phyloP scores from a whole-genome alignment of 2,329 filamentous ascomycete species.

The Akanthomyces lecanii region DNA sequence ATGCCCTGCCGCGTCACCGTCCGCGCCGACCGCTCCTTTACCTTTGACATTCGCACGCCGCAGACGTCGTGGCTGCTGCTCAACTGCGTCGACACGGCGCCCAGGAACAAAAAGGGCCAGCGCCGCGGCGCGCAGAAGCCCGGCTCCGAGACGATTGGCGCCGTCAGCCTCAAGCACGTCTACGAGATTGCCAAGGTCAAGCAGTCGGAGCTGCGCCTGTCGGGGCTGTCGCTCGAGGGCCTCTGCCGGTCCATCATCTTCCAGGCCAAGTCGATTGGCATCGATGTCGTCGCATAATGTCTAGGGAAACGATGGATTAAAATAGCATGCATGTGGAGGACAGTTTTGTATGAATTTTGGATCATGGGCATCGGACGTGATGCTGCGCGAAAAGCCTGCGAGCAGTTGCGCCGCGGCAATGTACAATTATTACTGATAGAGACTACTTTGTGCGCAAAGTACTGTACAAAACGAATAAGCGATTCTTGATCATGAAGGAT shows the following conservation, averaged over 20 bases:
- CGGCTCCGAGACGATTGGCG: constrained; percentile 74
- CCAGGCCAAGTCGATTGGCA: constrained; percentile 71
- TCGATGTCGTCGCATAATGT: constrained; percentile 61
- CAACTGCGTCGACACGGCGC: constrained; percentile 68
- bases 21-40: constrained; percentile 86
- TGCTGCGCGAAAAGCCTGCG: background rate
- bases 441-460: background rate
- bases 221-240: constrained; percentile 65
- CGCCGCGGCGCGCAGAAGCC: constrained; percentile 73
- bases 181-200: constrained; percentile 99
- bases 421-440: constrained; percentile 14
- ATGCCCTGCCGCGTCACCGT: constrained; percentile 89
- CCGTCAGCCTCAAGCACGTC: constrained; percentile 87
- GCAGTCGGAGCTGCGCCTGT: constrained; percentile 69
- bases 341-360: background rate
- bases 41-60: constrained; percentile 89
- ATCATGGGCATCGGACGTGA: background rate
- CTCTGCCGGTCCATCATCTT: constrained; percentile 70
- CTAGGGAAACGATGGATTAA: no score
- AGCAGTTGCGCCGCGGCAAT: background rate
- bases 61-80: constrained; percentile 89
- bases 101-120: constrained; percentile 68
- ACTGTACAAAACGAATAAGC: constrained; percentile 13
- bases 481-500: background rate
- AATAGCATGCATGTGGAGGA: no score